Conservation (phyloP, 768 basidiomycete species). For the Rhodotorula babjevae region DNA sequence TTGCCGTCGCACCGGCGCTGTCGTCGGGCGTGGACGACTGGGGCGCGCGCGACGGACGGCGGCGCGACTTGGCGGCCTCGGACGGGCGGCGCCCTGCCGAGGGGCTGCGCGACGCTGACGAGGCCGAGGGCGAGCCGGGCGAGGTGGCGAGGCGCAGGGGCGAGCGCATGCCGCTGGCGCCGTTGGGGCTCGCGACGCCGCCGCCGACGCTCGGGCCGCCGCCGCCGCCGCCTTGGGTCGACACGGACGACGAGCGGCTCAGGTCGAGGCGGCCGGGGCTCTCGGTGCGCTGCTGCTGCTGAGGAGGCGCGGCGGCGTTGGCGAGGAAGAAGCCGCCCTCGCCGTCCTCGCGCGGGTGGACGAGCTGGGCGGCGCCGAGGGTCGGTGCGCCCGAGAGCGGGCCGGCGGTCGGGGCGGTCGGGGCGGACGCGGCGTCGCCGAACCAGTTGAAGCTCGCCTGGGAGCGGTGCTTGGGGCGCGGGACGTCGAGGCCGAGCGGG, state of each 20-base stretch:
- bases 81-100: not conserved
- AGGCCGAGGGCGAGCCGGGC: not conserved
- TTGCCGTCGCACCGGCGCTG: not conserved
- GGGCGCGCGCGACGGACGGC: not conserved
- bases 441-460: constrained; percentile 36
- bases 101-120: not conserved
- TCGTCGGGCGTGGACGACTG: not conserved
- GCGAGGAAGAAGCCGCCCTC: not conserved
- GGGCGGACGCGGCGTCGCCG: not conserved
- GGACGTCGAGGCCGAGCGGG: not conserved
- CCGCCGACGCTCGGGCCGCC: not conserved
- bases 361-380: not conserved
- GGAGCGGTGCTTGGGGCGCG: constrained; percentile 13
- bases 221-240: not conserved
- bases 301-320: not conserved
- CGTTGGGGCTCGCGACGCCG: not conserved
- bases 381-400: no score
- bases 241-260: not conserved
- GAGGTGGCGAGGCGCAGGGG: not conserved
- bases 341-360: not conserved
- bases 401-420: not conserved
- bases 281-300: not conserved
- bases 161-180: not conserved
- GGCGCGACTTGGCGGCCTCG: not conserved
- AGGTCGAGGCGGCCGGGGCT: not conserved